Conservation (phyloP, 2,329 filamentous ascomycete genomes). For the Aaosphaeria pasadenensis region DNA sequence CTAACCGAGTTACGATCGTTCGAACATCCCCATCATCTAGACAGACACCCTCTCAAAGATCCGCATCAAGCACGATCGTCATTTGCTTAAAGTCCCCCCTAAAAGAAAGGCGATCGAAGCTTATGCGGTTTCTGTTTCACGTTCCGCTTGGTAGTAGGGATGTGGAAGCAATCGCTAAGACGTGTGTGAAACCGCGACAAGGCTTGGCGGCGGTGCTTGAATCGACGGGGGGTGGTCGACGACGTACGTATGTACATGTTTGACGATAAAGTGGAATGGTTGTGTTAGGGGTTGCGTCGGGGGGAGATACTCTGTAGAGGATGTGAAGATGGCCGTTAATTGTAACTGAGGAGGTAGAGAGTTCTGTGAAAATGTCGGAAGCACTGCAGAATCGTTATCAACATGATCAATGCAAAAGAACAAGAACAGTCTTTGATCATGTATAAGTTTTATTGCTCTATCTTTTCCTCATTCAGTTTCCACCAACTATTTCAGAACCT, state of each 20-base stretch:
- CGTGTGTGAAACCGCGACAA: conserved; percentile 1
- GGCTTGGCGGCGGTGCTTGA: conserved; percentile 5
- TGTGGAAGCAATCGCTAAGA: conserved; percentile 1
- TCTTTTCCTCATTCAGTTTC: conserved; percentile 2
- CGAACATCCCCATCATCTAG: background rate
- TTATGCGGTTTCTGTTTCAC: background rate
- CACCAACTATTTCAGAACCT: background rate
- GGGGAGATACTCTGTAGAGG: background rate
- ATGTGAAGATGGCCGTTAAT: background rate
- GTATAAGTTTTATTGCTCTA: conserved; percentile 10
- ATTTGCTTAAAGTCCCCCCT: background rate
- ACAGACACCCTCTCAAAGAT: background rate
- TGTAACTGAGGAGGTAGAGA: background rate
- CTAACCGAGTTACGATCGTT: background rate
- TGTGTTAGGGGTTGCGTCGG: background rate
- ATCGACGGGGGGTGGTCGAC: background rate
- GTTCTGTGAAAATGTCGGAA: background rate
- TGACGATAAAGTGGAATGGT: background rate
- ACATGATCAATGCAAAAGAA: background rate
- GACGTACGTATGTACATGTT: background rate
- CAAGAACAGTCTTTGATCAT: conserved; percentile 4
- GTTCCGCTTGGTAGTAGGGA: background rate
- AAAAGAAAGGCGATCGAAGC: background rate
- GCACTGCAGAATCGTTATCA: background rate
- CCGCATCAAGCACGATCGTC: background rate